Evolutionary conservation across 805 yeast genomes (phyloP).

Genomic region (Metschnikowia lochheadii): DNA sequence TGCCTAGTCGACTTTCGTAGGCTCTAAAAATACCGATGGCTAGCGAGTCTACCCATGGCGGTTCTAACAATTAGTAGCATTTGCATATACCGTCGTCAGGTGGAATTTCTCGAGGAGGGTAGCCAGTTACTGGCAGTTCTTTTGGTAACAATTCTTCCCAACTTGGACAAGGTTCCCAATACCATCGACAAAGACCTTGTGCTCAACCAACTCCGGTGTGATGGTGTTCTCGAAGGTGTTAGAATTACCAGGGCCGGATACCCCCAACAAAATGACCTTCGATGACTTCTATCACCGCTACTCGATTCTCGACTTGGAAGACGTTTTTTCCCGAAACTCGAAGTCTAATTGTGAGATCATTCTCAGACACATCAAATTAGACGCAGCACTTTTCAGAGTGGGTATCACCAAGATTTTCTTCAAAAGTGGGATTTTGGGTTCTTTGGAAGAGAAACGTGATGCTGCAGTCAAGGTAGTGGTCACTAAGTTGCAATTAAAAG

Average conservation of each 20-base stretch:
- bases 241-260: constrained; percentile 96
- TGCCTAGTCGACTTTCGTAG: too few species aligned
- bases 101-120: too few species aligned
- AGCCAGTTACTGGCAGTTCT: too few species aligned
- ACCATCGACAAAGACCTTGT: constrained; percentile 72
- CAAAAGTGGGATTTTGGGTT: constrained; percentile 73
- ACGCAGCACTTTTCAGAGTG: constrained; percentile 54
- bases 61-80: too few species aligned
- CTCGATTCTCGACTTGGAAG: constrained; percentile 53
- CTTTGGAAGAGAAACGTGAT: constrained; percentile 75
- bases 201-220: constrained; percentile 85
- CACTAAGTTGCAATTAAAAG: constrained; percentile 60
- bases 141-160: constrained; percentile 94
- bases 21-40: too few species aligned
- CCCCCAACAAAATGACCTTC: constrained; percentile 86
- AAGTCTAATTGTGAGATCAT: constrained; percentile 70
- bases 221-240: constrained; percentile 97
- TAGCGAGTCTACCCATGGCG: too few species aligned
- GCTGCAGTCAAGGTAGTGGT: constrained; percentile 51
- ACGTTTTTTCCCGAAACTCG: constrained; percentile 42
- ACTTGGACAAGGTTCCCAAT: constrained; percentile 65
- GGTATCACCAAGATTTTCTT: constrained; percentile 74
- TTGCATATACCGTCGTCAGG: too few species aligned
- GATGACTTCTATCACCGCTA: constrained; percentile 76
- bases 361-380: constrained; percentile 58